Evolutionary conservation across 148 eudicot genomes (phyloP), one percentile per base, ranked within the genome.

Genomic region (Rhododendron ferrugineum): DNA sequence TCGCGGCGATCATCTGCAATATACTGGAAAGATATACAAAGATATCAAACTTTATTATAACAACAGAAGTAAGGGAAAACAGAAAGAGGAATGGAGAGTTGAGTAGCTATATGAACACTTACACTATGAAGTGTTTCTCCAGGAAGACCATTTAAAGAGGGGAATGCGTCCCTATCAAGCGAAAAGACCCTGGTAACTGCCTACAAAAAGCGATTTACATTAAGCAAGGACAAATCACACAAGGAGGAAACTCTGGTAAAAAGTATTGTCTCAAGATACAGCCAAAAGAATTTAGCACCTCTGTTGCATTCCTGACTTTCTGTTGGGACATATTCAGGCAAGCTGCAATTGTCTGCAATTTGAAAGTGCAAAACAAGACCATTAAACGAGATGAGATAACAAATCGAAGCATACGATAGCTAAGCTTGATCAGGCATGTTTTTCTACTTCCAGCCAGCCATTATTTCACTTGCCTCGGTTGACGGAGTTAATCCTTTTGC

Each of bases 291-390:
- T 49, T 81, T 15, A 32, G 62, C 85, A 95, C 99, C 98, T 95
- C 94, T 81, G 94, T 95, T 60, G 99, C 99, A 88, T 97, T 95
- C 88, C 89, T 91, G 83, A 97, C 91, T 93, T 97, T 97, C 93
- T 91, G 92, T 28, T 90, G 94, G 7, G 99, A 92, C 93, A 97
- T 91, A 91, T 95, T 93, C 54, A 97, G 88, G 84, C 88, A 82
- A 89, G 92, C 99, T 36, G 99, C 98, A 89, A 97, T 91, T 47
- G 75, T 97, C 99, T 94, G 93, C 42, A 86, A 77, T 36, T 84
- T 52, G 73, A 58, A 62, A 79, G 58, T 78, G 34, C 77, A 80
- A 75, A 40, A 49, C 42, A 84, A 68, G 34, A 7, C 46, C 79
- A 54, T 78, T 23, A 83, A 56, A 66, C 40, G 32, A 54, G 47